phyloP scores from a whole-genome alignment of 176 grass and related monocot genomes.

The Carex kokanica region DNA sequence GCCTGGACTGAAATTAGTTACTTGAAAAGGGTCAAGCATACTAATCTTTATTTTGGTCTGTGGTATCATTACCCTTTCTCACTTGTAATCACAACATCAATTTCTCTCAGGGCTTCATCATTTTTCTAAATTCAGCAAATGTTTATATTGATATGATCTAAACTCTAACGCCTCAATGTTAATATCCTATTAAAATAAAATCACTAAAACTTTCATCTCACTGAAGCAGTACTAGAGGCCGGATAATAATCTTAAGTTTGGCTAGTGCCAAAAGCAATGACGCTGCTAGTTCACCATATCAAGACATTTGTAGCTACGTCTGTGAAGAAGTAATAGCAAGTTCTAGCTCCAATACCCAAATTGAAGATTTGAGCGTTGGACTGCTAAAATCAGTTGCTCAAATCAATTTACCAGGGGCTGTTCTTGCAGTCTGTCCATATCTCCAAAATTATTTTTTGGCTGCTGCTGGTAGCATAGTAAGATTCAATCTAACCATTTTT shows the following conservation, averaged over 20 bases:
- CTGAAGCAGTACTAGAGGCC: conserved; percentile 71
- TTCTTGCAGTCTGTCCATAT: conserved; percentile 82
- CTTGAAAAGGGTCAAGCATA: neutral
- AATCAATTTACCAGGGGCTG: conserved; percentile 59
- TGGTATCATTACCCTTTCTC: neutral
- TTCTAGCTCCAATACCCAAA: conserved; percentile 55
- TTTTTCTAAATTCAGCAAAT: neutral
- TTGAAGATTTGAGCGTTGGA: conserved; percentile 58
- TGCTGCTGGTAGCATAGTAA: conserved; percentile 89
- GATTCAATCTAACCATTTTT: conserved; percentile 29
- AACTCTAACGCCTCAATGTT: neutral
- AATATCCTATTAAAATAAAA: conserved; percentile 10
- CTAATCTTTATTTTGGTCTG: neutral
- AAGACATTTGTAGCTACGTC: conserved; percentile 62
- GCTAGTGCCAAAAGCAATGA: conserved; percentile 62
- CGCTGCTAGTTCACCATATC: conserved; percentile 53
- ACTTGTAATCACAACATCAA: neutral
- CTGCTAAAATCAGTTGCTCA: conserved; percentile 66
- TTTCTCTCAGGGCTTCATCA: neutral
- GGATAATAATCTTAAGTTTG: conserved; percentile 85
- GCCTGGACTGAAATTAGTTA: neutral
- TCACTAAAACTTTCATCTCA: conserved; percentile 31
- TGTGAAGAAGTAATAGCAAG: conserved; percentile 64
- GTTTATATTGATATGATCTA: neutral
- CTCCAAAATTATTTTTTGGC: conserved; percentile 86